Base-by-base conservation (phyloP, 2,329 filamentous ascomycete species). In the Escovopsis sp. region DNA sequence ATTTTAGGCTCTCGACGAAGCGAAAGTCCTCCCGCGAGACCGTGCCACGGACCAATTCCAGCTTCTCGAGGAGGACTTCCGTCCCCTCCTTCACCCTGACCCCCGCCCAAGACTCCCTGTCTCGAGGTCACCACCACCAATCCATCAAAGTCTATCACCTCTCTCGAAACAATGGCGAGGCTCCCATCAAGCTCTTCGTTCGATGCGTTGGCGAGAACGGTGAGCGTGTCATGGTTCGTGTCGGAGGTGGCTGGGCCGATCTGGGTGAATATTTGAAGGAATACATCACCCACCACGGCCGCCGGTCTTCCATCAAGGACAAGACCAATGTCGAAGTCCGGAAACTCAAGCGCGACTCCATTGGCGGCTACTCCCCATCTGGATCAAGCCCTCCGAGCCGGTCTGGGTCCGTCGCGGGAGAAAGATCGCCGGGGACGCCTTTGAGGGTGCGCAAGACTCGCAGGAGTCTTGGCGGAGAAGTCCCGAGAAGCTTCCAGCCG, bases 201-300 rank as follows among this genome's bases (percentile, higher is more conserved):
- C 82, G 91, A 12, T 80, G 87, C 2, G 88, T 98, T 3, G 91
- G 91, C 40, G 87, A 94, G 59, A 73, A 78, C 44, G 85, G 85
- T 12, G 87, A 96, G 60, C 79, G 91, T 41, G 87, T 96, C 47
- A 96, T 98, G 91, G 91, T 98, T 7, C 83, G 91, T 33, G 89
- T 98, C 11, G 91, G 91, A 11, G 91, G 91, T 45, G 91, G 91
- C n/a, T 98, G 91, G 91, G 87, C 88, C 12, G 91, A 98, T 60
- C 68, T 98, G 18, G 89, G 84, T 33, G 91, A 96, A 60, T 98
- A 95, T 56, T 70, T 98, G 36, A 82, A 87, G 52, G 86, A 94
- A 59, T 98, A 95, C 54, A 88, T 87, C 7, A 78, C 80, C 45
- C 91, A 98, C 57, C 91, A 98, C 58, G 84, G 85, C 36, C 80